A percentile compares a stretch with the other conserved stretches of the same genome.
Conservation (phyloP, 1,284 basidiomycete species). For the Ganoderma lucidum region DNA sequence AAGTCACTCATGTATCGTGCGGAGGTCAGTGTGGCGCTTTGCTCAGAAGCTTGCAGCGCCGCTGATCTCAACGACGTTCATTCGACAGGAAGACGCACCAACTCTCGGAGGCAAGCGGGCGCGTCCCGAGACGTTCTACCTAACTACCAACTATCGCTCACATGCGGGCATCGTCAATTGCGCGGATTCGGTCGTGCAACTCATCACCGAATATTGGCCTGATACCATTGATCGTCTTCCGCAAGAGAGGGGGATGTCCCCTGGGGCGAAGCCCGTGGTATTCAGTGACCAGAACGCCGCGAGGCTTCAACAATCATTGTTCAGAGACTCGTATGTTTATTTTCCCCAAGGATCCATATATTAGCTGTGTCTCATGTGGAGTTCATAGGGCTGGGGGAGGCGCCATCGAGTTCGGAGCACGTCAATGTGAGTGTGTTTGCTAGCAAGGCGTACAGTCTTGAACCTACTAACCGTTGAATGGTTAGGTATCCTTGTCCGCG, state of each 20-base stretch:
- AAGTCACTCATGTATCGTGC: constrained; percentile 72
- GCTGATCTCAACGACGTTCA: not conserved
- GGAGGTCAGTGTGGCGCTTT: constrained; percentile 51
- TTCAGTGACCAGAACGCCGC: constrained; percentile 56
- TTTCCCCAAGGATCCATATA: too few relatives aligned
- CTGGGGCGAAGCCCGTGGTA: constrained; percentile 69
- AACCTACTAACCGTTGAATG: not conserved
- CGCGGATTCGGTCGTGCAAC: constrained; percentile 66
- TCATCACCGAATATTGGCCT: constrained; percentile 71
- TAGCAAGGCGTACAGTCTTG: not conserved
- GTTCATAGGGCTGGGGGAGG: not conserved
- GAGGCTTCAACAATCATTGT: constrained; percentile 63
- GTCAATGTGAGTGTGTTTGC: not conserved
- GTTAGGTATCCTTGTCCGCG: constrained; percentile 11
- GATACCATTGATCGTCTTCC: constrained; percentile 68
- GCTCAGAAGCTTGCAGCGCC: not conserved
- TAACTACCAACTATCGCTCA: constrained; percentile 73
- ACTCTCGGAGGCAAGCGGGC: constrained; percentile 7
- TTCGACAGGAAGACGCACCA: not conserved
- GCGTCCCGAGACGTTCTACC: constrained; percentile 60
- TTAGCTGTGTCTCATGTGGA: not conserved
- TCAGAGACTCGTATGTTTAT: constrained; percentile 50
- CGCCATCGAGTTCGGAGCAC: constrained; percentile 1
- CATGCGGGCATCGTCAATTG: constrained; percentile 72
- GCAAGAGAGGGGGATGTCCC: constrained; percentile 63